A percentile compares a stretch with the other conserved stretches of the same genome.
Conservation (phyloP, 2,329 filamentous ascomycete genomes). For the Hypoxylon sp. region DNA sequence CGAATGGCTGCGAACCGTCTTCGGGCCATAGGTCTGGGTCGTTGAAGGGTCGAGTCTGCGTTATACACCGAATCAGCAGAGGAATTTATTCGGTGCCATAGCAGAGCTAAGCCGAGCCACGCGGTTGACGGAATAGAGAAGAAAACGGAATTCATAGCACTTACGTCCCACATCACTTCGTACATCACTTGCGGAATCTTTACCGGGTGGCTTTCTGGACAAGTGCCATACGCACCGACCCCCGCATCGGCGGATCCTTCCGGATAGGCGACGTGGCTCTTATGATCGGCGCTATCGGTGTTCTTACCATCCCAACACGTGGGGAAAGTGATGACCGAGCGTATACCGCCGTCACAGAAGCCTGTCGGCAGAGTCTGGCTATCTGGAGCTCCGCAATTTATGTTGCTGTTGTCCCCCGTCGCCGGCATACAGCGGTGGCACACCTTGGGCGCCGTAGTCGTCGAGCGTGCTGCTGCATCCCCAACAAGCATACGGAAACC, state of each 20-base stretch:
- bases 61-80: constrained; percentile 17
- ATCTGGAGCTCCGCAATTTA: constrained; percentile 56
- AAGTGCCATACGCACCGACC: constrained; percentile 55
- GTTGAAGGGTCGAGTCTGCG: constrained; percentile 47
- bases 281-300: constrained; percentile 61
- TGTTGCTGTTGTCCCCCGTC: constrained; percentile 45
- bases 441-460: constrained; percentile 49
- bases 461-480: constrained; percentile 49
- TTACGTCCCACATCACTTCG: constrained; percentile 67
- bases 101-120: not conserved
- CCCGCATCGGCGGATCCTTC: constrained; percentile 50
- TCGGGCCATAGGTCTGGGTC: constrained; percentile 46
- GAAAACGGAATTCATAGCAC: constrained; percentile 30
- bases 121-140: not conserved
- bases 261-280: constrained; percentile 65
- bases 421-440: constrained; percentile 55
- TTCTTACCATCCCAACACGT: constrained; percentile 68
- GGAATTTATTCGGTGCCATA: not conserved
- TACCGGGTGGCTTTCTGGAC: constrained; percentile 63
- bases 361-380: constrained; percentile 62
- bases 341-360: constrained; percentile 62
- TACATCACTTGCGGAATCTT: constrained; percentile 71
- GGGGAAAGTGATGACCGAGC: constrained; percentile 66
- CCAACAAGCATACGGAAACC: constrained; percentile 63
- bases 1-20: constrained; percentile 51